Conservation (phyloP, 768 basidiomycete genomes). For the Termitomyces sp. region DNA sequence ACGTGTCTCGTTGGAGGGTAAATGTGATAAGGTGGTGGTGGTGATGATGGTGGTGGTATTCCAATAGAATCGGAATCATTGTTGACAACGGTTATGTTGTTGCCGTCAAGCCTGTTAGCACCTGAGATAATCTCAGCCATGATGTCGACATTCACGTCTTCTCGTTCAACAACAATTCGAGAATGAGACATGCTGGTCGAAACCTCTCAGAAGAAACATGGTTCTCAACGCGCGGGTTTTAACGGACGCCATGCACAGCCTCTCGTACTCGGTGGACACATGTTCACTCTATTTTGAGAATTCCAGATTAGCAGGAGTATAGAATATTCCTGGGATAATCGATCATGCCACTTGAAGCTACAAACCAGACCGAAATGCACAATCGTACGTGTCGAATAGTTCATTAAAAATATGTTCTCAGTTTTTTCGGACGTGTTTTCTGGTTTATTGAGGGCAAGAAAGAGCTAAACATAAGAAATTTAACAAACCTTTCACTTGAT, state of each 20-base stretch:
- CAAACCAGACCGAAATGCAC: background rate
- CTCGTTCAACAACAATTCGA: background rate
- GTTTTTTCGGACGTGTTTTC: no score
- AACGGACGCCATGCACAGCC: background rate
- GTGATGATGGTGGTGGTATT: no score
- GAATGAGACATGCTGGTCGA: background rate
- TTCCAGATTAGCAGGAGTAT: background rate
- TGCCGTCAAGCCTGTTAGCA: background rate
- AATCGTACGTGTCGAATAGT: background rate
- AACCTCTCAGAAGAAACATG: no score
- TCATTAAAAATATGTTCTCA: background rate
- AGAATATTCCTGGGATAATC: background rate
- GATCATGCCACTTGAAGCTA: background rate
- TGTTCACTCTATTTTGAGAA: background rate
- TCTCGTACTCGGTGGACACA: background rate
- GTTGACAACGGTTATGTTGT: background rate
- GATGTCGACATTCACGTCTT: background rate
- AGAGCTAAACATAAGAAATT: background rate
- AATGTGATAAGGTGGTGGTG: background rate
- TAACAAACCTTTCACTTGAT: background rate
- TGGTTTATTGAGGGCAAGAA: background rate
- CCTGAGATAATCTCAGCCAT: background rate
- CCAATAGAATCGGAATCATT: background rate
- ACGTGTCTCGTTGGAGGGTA: background rate
- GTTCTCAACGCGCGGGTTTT: no score